Base-by-base conservation (phyloP, 2,329 filamentous ascomycete genomes). In the Ceratocystis ficicola region DNA sequence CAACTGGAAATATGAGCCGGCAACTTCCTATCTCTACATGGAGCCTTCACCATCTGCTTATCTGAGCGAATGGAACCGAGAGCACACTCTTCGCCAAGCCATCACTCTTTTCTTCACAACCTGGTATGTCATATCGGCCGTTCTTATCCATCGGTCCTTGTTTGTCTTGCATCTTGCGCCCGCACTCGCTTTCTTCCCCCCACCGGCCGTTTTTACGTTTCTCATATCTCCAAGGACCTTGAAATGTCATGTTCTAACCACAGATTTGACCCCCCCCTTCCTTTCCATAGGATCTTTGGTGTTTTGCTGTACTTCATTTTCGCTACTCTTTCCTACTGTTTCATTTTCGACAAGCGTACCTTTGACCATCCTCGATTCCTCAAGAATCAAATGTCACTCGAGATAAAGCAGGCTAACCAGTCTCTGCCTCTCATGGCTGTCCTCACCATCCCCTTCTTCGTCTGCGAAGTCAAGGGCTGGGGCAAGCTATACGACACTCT, bases 281-380 rank as follows among this genome's bases (percentile, higher is more conserved):
- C 28, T 57, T 3, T 30, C 3, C 28, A 8, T 41, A 96, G 92
- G 87, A 75, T 96, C 71, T 95, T 95, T 72, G 93, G 92, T 65
- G 76, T 92, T 44, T 70, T 91, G 60, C 80, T 94, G 66, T 97
- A 96, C 81, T 96, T 93, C 75, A 72, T 89, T 69, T 90, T 90
- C 73, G 89, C 92, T 3, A 81, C 86, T 5, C 80, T 95, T 20
- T 96, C 91, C 17, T 97, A 95, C 77, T 72, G 87, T 72, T 87
- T 96, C 77, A 81, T 96, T 73, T 96, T 96, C 78, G 92, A 96
- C 77, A 94, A 96, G 76, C 83, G 85, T 52, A 94, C 89, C 57
- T 85, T 93, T 76, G 80, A 90, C 64, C 93, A 97, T 75, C 93
- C 93, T 61, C 94, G 94, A 73, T 97, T 93, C 76, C 86, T 96